phyloP scores from a whole-genome alignment of 2,329 filamentous ascomycete species.

The Lachnellula occidentalis region DNA sequence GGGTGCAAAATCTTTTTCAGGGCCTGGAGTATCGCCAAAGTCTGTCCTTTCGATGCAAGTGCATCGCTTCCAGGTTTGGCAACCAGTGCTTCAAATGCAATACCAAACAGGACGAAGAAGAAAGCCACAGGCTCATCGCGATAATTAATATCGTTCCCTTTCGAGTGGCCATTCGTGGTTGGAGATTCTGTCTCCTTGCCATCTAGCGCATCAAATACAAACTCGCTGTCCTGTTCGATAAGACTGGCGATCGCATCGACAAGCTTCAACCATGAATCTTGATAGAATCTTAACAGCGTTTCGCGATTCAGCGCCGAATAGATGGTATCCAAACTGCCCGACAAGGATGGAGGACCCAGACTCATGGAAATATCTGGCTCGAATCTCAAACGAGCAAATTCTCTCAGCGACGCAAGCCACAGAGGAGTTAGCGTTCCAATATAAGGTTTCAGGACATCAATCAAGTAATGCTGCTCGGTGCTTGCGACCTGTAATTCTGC shows the following conservation, averaged over 20 bases:
- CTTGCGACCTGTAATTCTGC: slow-evolving; percentile 95
- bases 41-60: slow-evolving; percentile 69
- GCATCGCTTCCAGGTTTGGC: slow-evolving; percentile 65
- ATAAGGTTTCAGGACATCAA: slow-evolving; percentile 83
- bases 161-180: slow-evolving; percentile 42
- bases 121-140: slow-evolving; percentile 96
- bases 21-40: slow-evolving; percentile 81
- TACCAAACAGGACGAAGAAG: slow-evolving; percentile 96
- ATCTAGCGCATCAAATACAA: slow-evolving; percentile 94
- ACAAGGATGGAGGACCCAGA: slow-evolving; percentile 72
- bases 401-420: slow-evolving; percentile 87
- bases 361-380: slow-evolving; percentile 96
- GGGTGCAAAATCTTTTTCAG: slow-evolving; percentile 93
- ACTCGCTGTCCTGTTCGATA: slow-evolving; percentile 95
- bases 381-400: slow-evolving; percentile 88
- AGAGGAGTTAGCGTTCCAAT: slow-evolving; percentile 85
- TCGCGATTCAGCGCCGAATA: slow-evolving; percentile 94
- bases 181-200: slow-evolving; percentile 59
- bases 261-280: slow-evolving; percentile 93
- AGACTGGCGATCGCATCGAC: slow-evolving; percentile 96
- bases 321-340: slow-evolving; percentile 84
- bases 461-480: slow-evolving; percentile 81
- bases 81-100: slow-evolving; percentile 92
- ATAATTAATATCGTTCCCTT: slow-evolving; percentile 85
- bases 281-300: slow-evolving; percentile 90